These are phyloP conservation scores for Pythium utonaiense DNA, from an alignment of 352 stramenopile species.

Conservation along the genomic window DNA sequence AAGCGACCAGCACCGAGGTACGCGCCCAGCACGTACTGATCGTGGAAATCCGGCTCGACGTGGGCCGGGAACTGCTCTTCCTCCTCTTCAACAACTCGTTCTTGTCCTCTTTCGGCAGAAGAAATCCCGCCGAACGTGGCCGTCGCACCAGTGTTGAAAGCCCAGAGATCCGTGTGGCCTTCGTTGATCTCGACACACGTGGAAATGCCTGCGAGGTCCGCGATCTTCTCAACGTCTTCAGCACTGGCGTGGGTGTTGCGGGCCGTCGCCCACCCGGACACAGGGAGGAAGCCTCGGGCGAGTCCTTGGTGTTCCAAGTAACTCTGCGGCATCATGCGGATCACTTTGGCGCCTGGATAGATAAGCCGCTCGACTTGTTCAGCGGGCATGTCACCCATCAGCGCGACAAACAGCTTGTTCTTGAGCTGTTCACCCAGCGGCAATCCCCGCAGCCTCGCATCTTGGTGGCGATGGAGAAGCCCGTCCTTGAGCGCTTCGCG, in stretches of 20 bases:
- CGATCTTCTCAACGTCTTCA: conserved; percentile 54
- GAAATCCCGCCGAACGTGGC: conserved; percentile 7
- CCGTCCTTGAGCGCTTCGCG: conserved; percentile 37
- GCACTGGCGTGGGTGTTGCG: conserved; percentile 47
- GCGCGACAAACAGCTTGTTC: conserved; percentile 64
- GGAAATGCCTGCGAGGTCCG: conserved; percentile 52
- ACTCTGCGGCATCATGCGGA: conserved; percentile 68
- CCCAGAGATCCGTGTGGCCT: conserved; percentile 18
- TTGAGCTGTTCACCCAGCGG: conserved; percentile 15
- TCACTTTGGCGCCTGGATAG: conserved; percentile 61
- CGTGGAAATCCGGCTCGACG: conserved; percentile 37
- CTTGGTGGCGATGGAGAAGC: conserved; percentile 4
- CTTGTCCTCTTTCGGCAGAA: conserved; percentile 18
- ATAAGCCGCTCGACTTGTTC: conserved; percentile 54
- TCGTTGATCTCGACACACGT: conserved; percentile 34
- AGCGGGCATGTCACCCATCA: conserved; percentile 61
- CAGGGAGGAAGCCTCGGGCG: conserved; percentile 45
- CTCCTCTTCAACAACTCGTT: conserved; percentile 17
- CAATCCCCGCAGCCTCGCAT: neutral
- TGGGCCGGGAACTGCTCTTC: conserved; percentile 10
- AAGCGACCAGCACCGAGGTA: conserved; percentile 60
- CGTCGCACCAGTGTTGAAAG: conserved; percentile 15
- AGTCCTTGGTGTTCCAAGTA: conserved; percentile 54
- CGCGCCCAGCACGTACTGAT: conserved; percentile 56
- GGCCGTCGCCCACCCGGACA: conserved; percentile 47